Evolutionary conservation across 768 basidiomycete species (phyloP), one percentile per base, ranked within the genome.

Genomic region (Dacryopinax spathularia): DNA sequence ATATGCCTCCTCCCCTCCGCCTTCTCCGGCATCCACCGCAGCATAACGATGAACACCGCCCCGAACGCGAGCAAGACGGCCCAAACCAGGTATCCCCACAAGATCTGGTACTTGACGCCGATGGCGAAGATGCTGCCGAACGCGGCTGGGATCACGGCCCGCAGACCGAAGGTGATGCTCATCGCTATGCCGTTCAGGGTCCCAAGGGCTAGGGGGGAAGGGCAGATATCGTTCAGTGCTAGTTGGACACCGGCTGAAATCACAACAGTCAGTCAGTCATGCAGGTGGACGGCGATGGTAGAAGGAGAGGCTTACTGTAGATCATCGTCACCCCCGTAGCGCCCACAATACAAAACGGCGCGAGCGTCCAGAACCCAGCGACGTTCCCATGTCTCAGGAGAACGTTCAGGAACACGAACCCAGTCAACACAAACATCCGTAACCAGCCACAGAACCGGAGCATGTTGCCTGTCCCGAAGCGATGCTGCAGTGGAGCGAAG

Each of bases 151-250:
- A 22, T 25, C 31, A 63, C 29, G 29, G 62, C 29, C 18, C 62
- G 62, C 33, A 56, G 43, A n/a, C 62, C 62, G 33, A 33, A 34
- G 4, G 62, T 27, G 1, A 63, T 29, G 29, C 31, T 34, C 44
- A 56, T 15, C n/a, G 62, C 62, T 33, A 63, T 31, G 31, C 62
- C 62, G 62, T 63, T 63, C 2, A 63, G 62, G 0, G 62, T 63
- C 3, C 62, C 62, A 25, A 63, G 43, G 12, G 62, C 62, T 2
- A 56, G 62, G 18, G 62, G 62, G 6, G 62, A 34, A 5, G 62
- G 62, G 31, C 35, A 56, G 29, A 59, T 35, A 34, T 63, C 62
- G 43, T 63, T 63, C 6, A 63, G 43, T 22, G 62, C 62, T 33
- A 63, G 43, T 33, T 63, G 62, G 6, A 63, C 44, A 20, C 43